Evolutionary conservation across 805 yeast genomes (phyloP).

Genomic region (Candida taoyuanica): DNA sequence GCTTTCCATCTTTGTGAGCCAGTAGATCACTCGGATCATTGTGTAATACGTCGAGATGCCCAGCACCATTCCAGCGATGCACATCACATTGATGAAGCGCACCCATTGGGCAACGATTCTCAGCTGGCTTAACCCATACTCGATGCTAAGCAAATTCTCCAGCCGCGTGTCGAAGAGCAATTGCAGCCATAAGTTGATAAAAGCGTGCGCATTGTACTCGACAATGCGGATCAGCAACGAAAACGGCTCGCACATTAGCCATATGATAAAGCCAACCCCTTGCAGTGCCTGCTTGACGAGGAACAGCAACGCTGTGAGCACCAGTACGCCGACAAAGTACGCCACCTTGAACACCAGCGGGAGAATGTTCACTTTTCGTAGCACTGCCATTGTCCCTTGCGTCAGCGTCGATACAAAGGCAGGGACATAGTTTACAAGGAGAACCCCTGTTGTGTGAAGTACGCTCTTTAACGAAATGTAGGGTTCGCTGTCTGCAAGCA

Average conservation of each 20-base stretch:
- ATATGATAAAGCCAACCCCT: slow-evolving; percentile 1
- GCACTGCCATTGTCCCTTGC: neutral
- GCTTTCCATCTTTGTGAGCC: slow-evolving; percentile 21
- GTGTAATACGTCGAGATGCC: slow-evolving; percentile 23
- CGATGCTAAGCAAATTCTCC: slow-evolving; percentile 13
- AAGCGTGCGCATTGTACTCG: slow-evolving; percentile 19
- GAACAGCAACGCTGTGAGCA: neutral
- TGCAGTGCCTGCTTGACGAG: slow-evolving; percentile 1
- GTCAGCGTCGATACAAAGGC: neutral
- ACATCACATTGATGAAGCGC: slow-evolving; percentile 21
- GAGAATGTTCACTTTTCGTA: neutral
- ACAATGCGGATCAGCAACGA: slow-evolving; percentile 16
- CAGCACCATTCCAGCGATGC: slow-evolving; percentile 18
- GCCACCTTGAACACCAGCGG: neutral
- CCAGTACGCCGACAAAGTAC: neutral
- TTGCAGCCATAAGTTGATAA: slow-evolving; percentile 18
- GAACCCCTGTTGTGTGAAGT: slow-evolving; percentile 3
- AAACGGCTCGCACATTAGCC: slow-evolving; percentile 20
- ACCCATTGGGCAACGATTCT: slow-evolving; percentile 21
- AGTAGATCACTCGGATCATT: slow-evolving; percentile 18
- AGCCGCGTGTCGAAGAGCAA: slow-evolving; percentile 17
- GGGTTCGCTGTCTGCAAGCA: neutral
- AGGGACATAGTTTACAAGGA: neutral
- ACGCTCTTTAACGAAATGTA: slow-evolving; percentile 3
- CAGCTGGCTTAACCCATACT: slow-evolving; percentile 18